These are phyloP conservation scores for Skeletonema grethae DNA, from an alignment of 108 stramenopile species.

Conservation along the genomic window DNA sequence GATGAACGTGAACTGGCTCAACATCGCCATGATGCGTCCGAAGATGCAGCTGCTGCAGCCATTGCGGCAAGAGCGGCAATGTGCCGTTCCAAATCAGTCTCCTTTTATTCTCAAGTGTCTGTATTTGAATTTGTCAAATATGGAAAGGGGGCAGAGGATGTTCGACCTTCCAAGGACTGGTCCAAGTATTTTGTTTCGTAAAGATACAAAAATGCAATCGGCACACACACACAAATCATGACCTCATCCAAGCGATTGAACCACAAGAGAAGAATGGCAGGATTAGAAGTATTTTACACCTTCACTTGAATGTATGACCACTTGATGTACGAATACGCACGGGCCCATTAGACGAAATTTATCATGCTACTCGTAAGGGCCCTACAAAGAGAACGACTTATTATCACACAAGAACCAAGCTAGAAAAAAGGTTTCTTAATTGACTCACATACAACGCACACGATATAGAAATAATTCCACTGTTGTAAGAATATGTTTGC, in stretches of 20 bases:
- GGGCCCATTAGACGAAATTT: background rate
- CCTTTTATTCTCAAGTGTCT: slow-evolving; percentile 42
- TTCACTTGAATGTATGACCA: background rate
- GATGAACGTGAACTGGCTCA: background rate
- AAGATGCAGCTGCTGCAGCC: slow-evolving; percentile 1
- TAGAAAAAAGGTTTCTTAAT: background rate
- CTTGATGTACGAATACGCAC: background rate
- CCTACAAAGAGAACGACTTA: background rate
- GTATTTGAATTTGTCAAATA: slow-evolving; percentile 37
- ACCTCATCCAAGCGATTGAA: background rate
- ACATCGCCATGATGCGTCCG: background rate
- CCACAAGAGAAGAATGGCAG: background rate
- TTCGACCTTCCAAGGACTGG: slow-evolving; percentile 30
- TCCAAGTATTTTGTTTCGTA: slow-evolving; percentile 34
- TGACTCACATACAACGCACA: background rate
- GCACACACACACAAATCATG: background rate
- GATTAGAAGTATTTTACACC: background rate
- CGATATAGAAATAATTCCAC: background rate
- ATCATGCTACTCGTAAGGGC: background rate
- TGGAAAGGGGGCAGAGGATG: slow-evolving; percentile 10
- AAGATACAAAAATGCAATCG: background rate
- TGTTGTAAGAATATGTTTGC: background rate
- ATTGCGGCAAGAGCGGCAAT: background rate
- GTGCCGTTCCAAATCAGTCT: slow-evolving; percentile 22
- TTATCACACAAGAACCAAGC: background rate